A percentile compares a stretch with the other conserved stretches of the same genome.
Evolutionary conservation across 2,329 filamentous ascomycete species (phyloP).

Genomic region (Colletotrichum sp.): DNA sequence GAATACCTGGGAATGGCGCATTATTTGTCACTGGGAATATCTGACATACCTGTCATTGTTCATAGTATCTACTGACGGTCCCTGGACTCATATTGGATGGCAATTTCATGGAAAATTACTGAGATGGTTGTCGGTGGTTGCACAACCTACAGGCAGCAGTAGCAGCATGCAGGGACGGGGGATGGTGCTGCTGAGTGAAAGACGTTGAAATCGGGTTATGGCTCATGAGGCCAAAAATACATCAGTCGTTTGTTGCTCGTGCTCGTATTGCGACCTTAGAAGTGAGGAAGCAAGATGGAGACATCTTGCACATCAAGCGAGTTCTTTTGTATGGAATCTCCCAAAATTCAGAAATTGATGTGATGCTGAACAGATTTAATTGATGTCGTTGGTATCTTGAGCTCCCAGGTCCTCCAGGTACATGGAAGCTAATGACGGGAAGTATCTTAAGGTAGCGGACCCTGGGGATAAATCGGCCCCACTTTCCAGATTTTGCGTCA

Average conservation of each 20-base stretch:
- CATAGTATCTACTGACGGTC: neutral
- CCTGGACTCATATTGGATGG: neutral
- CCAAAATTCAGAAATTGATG: accelerated
- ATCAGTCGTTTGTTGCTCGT: neutral
- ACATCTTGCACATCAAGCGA: neutral
- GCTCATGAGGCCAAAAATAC: neutral
- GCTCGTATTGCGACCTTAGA: neutral
- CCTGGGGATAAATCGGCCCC: constrained; percentile 1
- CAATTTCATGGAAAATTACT: neutral
- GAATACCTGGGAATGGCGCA: constrained; percentile 18
- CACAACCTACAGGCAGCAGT: neutral
- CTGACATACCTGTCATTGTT: neutral
- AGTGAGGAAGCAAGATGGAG: neutral
- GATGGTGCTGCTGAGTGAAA: neutral
- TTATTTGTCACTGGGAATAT: neutral
- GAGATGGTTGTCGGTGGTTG: neutral
- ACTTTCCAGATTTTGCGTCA: constrained; percentile 18
- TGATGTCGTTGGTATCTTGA: neutral
- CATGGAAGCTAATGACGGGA: neutral
- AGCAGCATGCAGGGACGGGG: neutral
- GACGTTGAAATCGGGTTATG: neutral
- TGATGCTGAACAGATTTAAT: neutral
- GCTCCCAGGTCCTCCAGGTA: neutral
- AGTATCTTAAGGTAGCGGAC: neutral
- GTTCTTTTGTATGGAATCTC: neutral